Evolutionary conservation across 78 protist species (phyloP), one percentile per base, ranked within the genome.

Genomic region (Mastigamoeba balamuthi): DNA sequence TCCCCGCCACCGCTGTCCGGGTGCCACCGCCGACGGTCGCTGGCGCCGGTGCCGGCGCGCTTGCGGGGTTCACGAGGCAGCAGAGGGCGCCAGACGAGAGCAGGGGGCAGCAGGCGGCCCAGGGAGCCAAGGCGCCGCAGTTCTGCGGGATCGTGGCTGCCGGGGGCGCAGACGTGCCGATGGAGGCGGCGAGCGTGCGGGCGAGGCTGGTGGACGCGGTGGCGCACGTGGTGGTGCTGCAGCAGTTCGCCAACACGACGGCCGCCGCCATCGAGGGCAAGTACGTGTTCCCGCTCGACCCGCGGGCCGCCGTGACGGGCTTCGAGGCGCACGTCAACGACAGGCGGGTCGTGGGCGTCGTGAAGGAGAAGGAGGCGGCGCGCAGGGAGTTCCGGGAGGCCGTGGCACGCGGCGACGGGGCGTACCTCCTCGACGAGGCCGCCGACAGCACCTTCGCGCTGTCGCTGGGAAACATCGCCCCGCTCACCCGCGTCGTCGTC

Each of bases 331-430:
- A 33, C 40, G 66, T 93, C 52, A 83, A 91, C 72, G 92, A 90
- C 66, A 72, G 73, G 48, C 77, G 76, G 38, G 37, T 94, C 0
- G 77, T 76, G 27, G 94, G 95, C 39, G 80, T 77, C 4, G 89
- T 87, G 4, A 88, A 92, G 74, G 93, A 87, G 8, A 94, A 90
- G 77, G 87, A 88, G 7, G 68, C 81, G 53, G 98, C 98, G n/a
- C 83, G 72, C 23, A 29, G 48, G 6, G 88, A 83, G 28, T 77
- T 72, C 39, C 66, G 70, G 6, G 64, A 76, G 10, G 94, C 93
- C 1, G 66, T 90, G 1, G 83, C 66, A 0, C 71, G 29, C 1
- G 96, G 94, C 17, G 63, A 90, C 28, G 88, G 88, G 10, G 94
- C 96, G 0, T 83, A 80, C 43, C 68, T 92, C 25, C 65, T 90